Evolutionary conservation across 202 grass and related monocot species (phyloP), one percentile per base, ranked within the genome.

Genomic region (Setaria viridis): DNA sequence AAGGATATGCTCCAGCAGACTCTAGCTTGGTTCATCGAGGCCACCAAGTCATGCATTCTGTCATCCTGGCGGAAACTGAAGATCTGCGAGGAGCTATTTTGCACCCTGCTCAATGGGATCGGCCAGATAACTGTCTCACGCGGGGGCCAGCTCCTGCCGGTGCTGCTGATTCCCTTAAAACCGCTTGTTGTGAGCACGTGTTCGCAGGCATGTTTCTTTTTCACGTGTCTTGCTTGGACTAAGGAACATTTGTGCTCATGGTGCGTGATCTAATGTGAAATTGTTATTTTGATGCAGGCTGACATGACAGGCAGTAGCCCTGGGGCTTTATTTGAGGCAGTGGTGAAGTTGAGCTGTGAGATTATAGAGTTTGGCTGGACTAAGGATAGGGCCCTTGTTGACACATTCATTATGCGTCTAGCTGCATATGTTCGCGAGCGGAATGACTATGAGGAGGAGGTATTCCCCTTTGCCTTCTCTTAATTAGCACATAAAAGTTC

Each of bases 291-390:
- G 21, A 43, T 85, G 80, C 84, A 99, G 97, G 97, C 93, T 85
- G 92, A 99, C 74, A 90, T 88, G 92, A 81, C 66, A 19, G 90
- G 92, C 73, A 85, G 89, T 86, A 94, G 85, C 72, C 97, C 90
- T 79, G 97, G 97, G 12, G 77, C 90, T 74, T 90, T 99, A 92
- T 99, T 99, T 39, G 90, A 96, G 60, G 82, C 93, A 62, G 93
- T 99, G 21, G 94, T 91, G 73, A 96, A 94, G 83, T 87, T 99
- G 83, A 96, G 97, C 80, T 99, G 97, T 90, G 93, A 96, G 88
- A 96, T 99, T 76, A 99, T 99, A 84, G 97, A 99, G 89, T 99
- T 99, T 83, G 97, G 97, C 29, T 99, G 97, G 97, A 95, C 88
- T 68, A 99, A 99, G 77, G 97, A 99, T 88, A 92, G 97, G 82